Conservation (phyloP, 2,329 filamentous ascomycete genomes). For the Scortechinia acanthostroma region DNA sequence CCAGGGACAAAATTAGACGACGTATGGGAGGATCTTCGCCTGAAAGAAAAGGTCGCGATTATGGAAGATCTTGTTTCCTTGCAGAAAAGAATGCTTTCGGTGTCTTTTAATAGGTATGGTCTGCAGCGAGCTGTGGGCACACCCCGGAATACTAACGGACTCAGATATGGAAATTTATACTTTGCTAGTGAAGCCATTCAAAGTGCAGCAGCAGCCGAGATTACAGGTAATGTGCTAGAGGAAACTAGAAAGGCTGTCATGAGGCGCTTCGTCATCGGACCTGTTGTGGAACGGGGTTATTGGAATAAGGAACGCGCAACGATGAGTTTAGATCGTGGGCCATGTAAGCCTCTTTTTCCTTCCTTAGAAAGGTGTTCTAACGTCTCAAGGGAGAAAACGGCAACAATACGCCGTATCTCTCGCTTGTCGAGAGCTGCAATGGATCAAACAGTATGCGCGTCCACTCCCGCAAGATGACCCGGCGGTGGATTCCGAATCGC, state of each 20-base stretch:
- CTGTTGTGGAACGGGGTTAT: constrained; percentile 8
- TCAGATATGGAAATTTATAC: constrained; percentile 10
- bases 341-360: constrained; percentile 9
- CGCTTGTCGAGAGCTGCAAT: no score
- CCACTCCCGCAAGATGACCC: no score
- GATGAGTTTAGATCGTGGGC: constrained; percentile 6
- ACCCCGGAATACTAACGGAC: constrained; percentile 4
- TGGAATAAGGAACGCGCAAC: constrained; percentile 6
- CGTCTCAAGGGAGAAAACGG: no score
- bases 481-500: no score
- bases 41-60: constrained; percentile 8
- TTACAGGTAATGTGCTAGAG: constrained; percentile 7
- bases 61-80: constrained; percentile 10
- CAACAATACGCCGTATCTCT: no score
- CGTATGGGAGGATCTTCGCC: constrained; percentile 11
- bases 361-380: no score
- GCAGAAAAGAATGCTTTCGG: constrained; percentile 10
- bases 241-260: constrained; percentile 5
- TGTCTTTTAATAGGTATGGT: constrained; percentile 9
- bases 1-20: constrained; percentile 9
- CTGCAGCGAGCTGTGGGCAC: no score
- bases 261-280: constrained; percentile 10
- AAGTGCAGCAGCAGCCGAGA: constrained; percentile 7
- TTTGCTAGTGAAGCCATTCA: constrained; percentile 8
- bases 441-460: no score